Evolutionary conservation across 371 early-diverging fungal species (phyloP).

Genomic region (Saksenaea vasiformis): DNA sequence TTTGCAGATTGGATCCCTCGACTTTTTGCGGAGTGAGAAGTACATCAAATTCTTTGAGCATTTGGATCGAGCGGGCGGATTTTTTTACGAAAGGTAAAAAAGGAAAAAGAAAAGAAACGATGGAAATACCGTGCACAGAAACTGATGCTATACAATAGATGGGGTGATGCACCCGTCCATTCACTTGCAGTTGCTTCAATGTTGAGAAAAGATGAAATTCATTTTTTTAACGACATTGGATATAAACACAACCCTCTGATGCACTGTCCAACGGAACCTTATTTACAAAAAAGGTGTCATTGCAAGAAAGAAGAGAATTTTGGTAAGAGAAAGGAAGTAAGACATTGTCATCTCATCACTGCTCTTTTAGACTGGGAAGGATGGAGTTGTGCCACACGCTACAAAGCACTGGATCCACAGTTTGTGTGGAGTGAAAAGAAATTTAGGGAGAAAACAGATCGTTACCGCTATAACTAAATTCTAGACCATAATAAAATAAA

Average conservation of each 20-base stretch:
- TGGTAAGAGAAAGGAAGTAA: constrained; percentile 32
- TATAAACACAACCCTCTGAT: constrained; percentile 71
- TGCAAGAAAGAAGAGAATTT: constrained; percentile 51
- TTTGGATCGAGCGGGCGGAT: constrained; percentile 83
- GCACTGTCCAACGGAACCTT: constrained; percentile 69
- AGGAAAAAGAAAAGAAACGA: not conserved
- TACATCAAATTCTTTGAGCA: constrained; percentile 81
- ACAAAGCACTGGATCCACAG: constrained; percentile 16
- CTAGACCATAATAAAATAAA: too few relatives aligned
- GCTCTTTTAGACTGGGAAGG: constrained; percentile 31
- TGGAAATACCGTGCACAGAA: not conserved
- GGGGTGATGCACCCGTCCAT: constrained; percentile 75
- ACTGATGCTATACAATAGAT: constrained; percentile 9
- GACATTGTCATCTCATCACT: not conserved
- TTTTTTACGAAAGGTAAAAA: constrained; percentile 86
- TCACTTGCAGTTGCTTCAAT: constrained; percentile 87
- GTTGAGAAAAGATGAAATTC: constrained; percentile 75
- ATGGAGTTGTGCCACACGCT: constrained; percentile 45
- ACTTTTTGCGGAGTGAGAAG: constrained; percentile 71
- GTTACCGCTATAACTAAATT: constrained; percentile 19
- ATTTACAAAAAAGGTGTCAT: constrained; percentile 52
- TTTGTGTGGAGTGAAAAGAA: constrained; percentile 36
- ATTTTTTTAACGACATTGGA: constrained; percentile 92
- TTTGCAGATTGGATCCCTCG: constrained; percentile 75
- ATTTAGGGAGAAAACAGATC: constrained; percentile 26